These are phyloP conservation scores for Phytomonas francai DNA, from an alignment of 208 protist genomes.

Conservation along the genomic window DNA sequence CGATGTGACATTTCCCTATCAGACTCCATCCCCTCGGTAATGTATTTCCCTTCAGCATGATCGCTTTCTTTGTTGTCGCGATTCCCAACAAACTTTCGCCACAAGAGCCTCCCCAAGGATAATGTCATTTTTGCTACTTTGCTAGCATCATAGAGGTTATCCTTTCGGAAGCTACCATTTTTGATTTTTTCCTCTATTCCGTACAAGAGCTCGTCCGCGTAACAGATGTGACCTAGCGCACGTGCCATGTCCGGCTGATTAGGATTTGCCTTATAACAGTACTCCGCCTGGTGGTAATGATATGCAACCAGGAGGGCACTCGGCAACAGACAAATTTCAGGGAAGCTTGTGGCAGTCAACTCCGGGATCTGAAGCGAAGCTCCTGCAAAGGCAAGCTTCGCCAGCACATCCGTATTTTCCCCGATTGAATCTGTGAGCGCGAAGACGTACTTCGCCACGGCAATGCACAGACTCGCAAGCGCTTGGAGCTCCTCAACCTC, in stretches of 20 bases:
- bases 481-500: slow-evolving; percentile 23
- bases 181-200: not conserved
- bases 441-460: slow-evolving; percentile 65
- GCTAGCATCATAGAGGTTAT: not conserved
- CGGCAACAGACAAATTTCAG: slow-evolving; percentile 29
- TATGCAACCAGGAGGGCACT: slow-evolving; percentile 47
- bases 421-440: slow-evolving; percentile 32
- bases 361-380: slow-evolving; percentile 25
- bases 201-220: slow-evolving; percentile 35
- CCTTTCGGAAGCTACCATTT: not conserved
- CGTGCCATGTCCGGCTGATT: slow-evolving; percentile 44
- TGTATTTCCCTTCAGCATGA: slow-evolving; percentile 1
- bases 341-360: slow-evolving; percentile 11
- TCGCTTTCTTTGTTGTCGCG: not conserved
- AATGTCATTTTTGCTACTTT: slow-evolving; percentile 2
- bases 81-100: slow-evolving; percentile 1
- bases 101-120: not conserved
- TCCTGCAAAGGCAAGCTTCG: slow-evolving; percentile 37
- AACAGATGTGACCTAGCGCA: slow-evolving; percentile 58
- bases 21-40: slow-evolving; percentile 3
- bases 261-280: slow-evolving; percentile 30
- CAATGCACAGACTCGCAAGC: slow-evolving; percentile 26
- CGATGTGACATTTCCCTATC: not conserved
- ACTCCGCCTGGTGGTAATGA: slow-evolving; percentile 51
- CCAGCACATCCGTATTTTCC: slow-evolving; percentile 43